These are phyloP conservation scores for Trametes cingulata DNA, from an alignment of 768 basidiomycete genomes.

Conservation along the genomic window DNA sequence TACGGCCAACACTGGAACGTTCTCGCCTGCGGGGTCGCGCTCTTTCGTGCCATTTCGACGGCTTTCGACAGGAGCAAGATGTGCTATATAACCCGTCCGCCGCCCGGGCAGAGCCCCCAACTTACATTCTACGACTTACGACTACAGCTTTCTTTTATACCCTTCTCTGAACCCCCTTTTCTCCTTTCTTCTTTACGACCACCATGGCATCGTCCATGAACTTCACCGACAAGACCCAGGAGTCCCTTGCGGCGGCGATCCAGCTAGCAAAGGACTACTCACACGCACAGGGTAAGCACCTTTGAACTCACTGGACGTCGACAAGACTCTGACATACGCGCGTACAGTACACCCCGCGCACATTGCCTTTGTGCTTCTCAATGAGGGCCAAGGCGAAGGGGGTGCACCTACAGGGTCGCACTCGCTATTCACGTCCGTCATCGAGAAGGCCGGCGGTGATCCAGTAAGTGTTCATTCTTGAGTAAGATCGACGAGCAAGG, in stretches of 20 bases:
- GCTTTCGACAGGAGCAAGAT: neutral
- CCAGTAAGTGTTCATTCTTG: constrained; percentile 49
- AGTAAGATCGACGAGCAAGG: neutral
- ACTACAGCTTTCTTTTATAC: constrained; percentile 7
- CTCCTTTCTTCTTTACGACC: constrained; percentile 15
- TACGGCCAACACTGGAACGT: constrained; percentile 17
- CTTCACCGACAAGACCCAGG: constrained; percentile 83
- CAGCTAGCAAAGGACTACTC: constrained; percentile 85
- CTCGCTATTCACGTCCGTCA: constrained; percentile 75
- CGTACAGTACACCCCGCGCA: constrained; percentile 77
- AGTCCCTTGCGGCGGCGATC: constrained; percentile 67
- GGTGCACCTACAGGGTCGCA: constrained; percentile 39
- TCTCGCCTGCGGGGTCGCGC: constrained; percentile 15
- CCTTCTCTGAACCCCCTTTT: constrained; percentile 26
- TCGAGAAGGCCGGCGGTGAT: constrained; percentile 85
- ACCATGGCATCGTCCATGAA: constrained; percentile 63
- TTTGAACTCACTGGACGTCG: neutral
- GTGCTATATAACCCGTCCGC: constrained; percentile 11
- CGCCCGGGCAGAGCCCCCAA: neutral
- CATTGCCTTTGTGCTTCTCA: constrained; percentile 77
- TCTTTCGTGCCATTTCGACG: constrained; percentile 10
- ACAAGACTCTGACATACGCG: neutral
- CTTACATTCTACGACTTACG: constrained; percentile 6
- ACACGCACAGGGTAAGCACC: constrained; percentile 68
- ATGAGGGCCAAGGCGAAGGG: constrained; percentile 52